These are phyloP conservation scores for Phytopythium montanum DNA, from an alignment of 352 stramenopile genomes.

Conservation along the genomic window DNA sequence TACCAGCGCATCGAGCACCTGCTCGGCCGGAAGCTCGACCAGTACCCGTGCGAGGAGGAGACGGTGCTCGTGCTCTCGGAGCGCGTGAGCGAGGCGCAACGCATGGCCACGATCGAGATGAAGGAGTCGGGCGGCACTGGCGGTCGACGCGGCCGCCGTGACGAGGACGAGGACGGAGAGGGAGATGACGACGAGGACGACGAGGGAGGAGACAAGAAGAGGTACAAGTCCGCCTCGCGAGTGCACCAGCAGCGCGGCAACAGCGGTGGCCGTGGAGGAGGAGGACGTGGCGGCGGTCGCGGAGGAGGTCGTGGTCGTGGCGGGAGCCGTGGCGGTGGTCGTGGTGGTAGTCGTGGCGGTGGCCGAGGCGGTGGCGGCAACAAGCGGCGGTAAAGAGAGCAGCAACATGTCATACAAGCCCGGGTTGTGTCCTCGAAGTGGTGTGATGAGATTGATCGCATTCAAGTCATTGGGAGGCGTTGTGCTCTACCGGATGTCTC, in stretches of 20 bases:
- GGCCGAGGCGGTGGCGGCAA: constrained; percentile 13
- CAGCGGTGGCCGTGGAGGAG: constrained; percentile 4
- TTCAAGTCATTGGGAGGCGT: neutral
- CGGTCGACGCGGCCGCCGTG: constrained; percentile 57
- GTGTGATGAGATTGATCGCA: neutral
- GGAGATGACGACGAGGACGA: constrained; percentile 31
- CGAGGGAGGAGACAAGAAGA: constrained; percentile 42
- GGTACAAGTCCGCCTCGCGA: constrained; percentile 80
- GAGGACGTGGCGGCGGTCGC: constrained; percentile 8
- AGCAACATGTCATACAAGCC: constrained; percentile 3
- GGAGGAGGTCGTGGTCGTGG: constrained; percentile 21
- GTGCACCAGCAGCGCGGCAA: constrained; percentile 29
- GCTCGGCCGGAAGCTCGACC: constrained; percentile 78
- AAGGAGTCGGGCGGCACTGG: constrained; percentile 72
- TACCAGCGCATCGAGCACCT: constrained; percentile 96
- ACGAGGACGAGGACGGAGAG: constrained; percentile 44
- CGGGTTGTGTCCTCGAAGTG: neutral
- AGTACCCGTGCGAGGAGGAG: constrained; percentile 90
- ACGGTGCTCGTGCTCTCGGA: constrained; percentile 96
- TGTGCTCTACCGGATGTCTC: constrained; percentile 53
- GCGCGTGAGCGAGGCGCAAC: constrained; percentile 96
- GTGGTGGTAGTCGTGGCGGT: constrained; percentile 24
- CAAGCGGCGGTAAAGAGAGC: constrained; percentile 31
- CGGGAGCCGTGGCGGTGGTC: constrained; percentile 9
- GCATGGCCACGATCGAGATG: constrained; percentile 91